Evolutionary conservation across 2,329 filamentous ascomycete genomes (phyloP).

Genomic region (Diaporthe sp.): DNA sequence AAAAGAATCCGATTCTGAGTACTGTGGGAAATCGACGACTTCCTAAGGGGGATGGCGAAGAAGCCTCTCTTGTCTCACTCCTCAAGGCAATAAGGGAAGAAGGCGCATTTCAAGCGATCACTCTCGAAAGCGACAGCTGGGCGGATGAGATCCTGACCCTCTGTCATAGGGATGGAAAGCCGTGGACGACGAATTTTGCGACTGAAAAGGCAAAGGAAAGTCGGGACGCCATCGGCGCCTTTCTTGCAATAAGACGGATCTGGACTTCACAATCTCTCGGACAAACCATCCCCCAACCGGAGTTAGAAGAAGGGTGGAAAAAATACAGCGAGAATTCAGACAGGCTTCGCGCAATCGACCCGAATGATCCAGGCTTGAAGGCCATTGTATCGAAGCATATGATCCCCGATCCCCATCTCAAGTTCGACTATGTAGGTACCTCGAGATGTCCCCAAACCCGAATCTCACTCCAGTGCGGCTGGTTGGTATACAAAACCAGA

Average conservation of each 20-base stretch:
- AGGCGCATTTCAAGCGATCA: fast-evolving
- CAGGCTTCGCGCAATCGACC: not conserved
- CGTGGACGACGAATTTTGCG: not conserved
- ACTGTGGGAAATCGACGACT: not conserved
- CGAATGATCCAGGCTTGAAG: not conserved
- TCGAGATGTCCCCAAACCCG: no score
- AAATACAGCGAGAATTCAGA: not conserved
- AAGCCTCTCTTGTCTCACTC: not conserved
- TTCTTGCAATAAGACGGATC: not conserved
- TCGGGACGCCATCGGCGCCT: not conserved
- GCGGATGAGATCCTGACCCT: not conserved
- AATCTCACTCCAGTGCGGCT: not conserved
- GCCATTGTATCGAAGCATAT: not conserved
- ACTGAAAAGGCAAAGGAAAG: not conserved
- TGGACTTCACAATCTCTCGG: not conserved
- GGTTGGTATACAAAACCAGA: not conserved
- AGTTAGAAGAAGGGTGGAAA: not conserved
- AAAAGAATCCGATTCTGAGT: no score
- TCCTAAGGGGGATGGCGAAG: not conserved
- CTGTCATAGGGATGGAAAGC: not conserved
- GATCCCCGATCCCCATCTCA: not conserved
- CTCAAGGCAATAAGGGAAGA: not conserved
- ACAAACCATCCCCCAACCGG: not conserved
- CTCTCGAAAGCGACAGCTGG: no score
- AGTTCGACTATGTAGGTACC: not conserved